These are phyloP conservation scores for Solanum chaucha DNA, from an alignment of 257 asterid species.

Conservation along the genomic window DNA sequence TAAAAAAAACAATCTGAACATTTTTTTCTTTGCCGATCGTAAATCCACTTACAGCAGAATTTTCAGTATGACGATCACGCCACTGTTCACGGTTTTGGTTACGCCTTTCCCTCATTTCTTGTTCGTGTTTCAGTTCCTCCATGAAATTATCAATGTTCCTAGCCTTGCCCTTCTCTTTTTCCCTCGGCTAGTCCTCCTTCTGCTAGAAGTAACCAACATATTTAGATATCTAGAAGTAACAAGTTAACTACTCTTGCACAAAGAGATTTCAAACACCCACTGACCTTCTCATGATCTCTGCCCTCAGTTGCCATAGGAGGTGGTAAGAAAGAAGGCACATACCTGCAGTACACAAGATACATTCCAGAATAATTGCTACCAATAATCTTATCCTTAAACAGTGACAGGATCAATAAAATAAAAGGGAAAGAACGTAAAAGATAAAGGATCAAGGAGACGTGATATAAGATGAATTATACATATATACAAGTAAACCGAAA, in stretches of 20 bases:
- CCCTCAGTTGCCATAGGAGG: slow-evolving; percentile 82
- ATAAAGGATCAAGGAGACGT: background rate
- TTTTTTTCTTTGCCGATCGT: background rate
- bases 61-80: slow-evolving; percentile 71
- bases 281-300: slow-evolving; percentile 75
- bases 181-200: slow-evolving; percentile 68
- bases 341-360: slow-evolving; percentile 64
- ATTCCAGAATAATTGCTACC: slow-evolving; percentile 36
- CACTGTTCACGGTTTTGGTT: slow-evolving; percentile 72
- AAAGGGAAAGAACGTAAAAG: background rate
- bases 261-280: slow-evolving; percentile 6
- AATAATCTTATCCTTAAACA: slow-evolving; percentile 11
- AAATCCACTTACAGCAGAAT: slow-evolving; percentile 40
- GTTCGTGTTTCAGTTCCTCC: slow-evolving; percentile 95
- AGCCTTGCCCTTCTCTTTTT: slow-evolving; percentile 69
- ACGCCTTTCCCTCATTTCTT: slow-evolving; percentile 80
- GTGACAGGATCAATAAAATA: background rate
- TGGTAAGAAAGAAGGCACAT: slow-evolving; percentile 86
- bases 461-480: background rate
- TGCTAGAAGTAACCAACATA: slow-evolving; percentile 19
- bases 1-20: background rate
- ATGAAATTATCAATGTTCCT: slow-evolving; percentile 86
- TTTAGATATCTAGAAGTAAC: slow-evolving; percentile 6
- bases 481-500: background rate
- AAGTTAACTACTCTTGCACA: background rate